Evolutionary conservation across 2,329 filamentous ascomycete genomes (phyloP).

Genomic region (Aspergillus flavus): DNA sequence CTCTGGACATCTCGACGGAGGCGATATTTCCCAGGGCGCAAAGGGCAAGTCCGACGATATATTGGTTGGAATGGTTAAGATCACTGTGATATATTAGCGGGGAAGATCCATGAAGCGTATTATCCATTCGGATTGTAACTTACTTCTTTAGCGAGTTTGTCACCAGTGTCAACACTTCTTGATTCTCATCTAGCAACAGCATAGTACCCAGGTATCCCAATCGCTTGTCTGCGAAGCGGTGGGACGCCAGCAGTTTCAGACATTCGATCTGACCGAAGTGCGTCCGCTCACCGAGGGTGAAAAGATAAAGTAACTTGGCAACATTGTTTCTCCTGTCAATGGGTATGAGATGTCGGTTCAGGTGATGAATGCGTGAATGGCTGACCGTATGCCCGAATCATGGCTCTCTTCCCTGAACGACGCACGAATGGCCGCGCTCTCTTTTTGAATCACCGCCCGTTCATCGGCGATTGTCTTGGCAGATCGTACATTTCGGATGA

Average conservation of each 20-base stretch:
- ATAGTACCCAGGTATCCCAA: conserved; percentile 95
- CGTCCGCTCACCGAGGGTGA: conserved; percentile 94
- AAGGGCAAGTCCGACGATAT: conserved; percentile 93
- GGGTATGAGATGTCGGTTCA: conserved; percentile 26
- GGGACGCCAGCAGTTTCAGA: conserved; percentile 92
- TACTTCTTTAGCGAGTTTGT: conserved; percentile 99
- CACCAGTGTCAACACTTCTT: conserved; percentile 94
- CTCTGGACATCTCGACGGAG: conserved; percentile 96
- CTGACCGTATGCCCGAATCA: conserved; percentile 85
- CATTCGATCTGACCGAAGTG: conserved; percentile 99
- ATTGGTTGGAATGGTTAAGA: conserved; percentile 95
- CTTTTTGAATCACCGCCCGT: conserved; percentile 96
- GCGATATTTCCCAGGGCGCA: conserved; percentile 98
- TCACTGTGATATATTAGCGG: conserved; percentile 65
- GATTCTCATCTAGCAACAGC: conserved; percentile 94
- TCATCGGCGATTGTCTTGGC: conserved; percentile 99
- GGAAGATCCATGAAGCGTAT: not conserved
- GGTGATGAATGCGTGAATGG: conserved; percentile 22
- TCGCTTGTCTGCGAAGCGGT: conserved; percentile 96
- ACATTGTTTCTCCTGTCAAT: conserved; percentile 88
- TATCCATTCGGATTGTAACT: conserved; percentile 24
- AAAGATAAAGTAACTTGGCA: conserved; percentile 95
- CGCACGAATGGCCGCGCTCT: conserved; percentile 94
- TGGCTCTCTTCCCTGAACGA: conserved; percentile 97
- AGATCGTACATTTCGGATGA: conserved; percentile 97